These are phyloP conservation scores for Pichia sp. DNA, from an alignment of 1,139 yeast genomes.

Conservation along the genomic window DNA sequence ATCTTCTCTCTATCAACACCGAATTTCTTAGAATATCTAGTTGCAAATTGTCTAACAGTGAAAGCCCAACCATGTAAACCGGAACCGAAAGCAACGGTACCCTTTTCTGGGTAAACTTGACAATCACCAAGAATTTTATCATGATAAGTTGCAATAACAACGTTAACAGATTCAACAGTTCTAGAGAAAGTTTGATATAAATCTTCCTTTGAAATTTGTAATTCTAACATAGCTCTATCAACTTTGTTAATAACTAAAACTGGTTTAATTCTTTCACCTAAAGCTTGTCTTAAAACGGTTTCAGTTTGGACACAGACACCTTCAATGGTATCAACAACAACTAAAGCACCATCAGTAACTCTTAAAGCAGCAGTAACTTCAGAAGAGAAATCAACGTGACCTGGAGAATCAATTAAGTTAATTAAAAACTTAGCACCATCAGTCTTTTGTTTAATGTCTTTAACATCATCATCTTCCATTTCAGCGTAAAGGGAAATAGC, in stretches of 20 bases:
- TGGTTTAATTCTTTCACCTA: conserved; percentile 99
- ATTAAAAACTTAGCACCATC: conserved; percentile 92
- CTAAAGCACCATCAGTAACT: conserved; percentile 99
- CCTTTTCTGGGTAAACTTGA: conserved; percentile 98
- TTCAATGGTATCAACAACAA: conserved; percentile 98
- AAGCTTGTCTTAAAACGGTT: conserved; percentile 98
- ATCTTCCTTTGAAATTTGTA: conserved; percentile 98
- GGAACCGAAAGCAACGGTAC: conserved; percentile 99
- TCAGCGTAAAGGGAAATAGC: conserved; percentile 95
- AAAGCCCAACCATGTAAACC: conserved; percentile 99
- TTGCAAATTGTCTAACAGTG: conserved; percentile 98
- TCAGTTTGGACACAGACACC: conserved; percentile 99
- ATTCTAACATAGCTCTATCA: conserved; percentile 98
- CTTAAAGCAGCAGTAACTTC: conserved; percentile 99
- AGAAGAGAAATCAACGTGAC: conserved; percentile 99
- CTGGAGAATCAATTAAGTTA: conserved; percentile 99
- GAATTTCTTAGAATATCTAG: conserved; percentile 97
- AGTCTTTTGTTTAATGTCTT: conserved; percentile 95
- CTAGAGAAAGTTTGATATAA: conserved; percentile 97
- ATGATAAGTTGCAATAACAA: conserved; percentile 91
- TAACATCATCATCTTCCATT: conserved; percentile 84
- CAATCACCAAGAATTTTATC: conserved; percentile 90
- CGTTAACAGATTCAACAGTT: conserved; percentile 99
- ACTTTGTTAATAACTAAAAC: conserved; percentile 98
- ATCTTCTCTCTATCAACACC: conserved; percentile 98